Evolutionary conservation across 495 filamentous ascomycete genomes (phyloP).

Genomic region (Chaetomium fimeti): DNA sequence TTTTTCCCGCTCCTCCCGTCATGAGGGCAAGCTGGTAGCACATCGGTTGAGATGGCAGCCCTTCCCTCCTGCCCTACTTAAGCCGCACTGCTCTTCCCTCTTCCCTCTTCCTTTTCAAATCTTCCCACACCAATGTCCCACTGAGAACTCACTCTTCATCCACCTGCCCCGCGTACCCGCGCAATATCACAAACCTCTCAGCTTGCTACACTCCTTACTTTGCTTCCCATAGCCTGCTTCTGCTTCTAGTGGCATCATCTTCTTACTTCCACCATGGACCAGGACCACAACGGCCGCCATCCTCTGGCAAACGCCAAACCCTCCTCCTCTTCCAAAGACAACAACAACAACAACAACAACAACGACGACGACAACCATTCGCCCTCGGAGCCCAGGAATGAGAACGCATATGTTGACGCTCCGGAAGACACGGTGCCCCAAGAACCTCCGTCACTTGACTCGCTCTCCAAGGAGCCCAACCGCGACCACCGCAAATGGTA

Average conservation of each 20-base stretch:
- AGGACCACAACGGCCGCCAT: background rate
- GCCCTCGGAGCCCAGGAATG: background rate
- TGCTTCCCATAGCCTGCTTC: background rate
- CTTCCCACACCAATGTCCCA: background rate
- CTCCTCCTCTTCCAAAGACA: too few species aligned
- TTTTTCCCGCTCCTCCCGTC: background rate
- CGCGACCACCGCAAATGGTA: slow-evolving; percentile 23
- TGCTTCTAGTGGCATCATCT: background rate
- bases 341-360: too few species aligned
- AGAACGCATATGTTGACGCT: background rate
- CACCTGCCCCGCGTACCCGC: background rate
- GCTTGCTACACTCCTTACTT: background rate
- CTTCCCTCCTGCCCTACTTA: slow-evolving; percentile 10
- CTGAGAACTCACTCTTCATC: background rate
- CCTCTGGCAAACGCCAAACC: background rate
- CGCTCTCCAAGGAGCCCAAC: background rate
- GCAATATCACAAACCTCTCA: background rate
- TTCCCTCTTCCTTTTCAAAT: slow-evolving; percentile 2
- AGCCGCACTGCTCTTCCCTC: background rate
- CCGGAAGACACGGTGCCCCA: background rate
- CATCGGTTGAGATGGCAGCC: background rate
- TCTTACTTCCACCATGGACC: background rate
- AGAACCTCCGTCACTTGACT: background rate
- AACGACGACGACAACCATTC: background rate
- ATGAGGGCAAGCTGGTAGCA: background rate